Evolutionary conservation across 768 basidiomycete species (phyloP).

Genomic region (Botryobasidium botryosum): DNA sequence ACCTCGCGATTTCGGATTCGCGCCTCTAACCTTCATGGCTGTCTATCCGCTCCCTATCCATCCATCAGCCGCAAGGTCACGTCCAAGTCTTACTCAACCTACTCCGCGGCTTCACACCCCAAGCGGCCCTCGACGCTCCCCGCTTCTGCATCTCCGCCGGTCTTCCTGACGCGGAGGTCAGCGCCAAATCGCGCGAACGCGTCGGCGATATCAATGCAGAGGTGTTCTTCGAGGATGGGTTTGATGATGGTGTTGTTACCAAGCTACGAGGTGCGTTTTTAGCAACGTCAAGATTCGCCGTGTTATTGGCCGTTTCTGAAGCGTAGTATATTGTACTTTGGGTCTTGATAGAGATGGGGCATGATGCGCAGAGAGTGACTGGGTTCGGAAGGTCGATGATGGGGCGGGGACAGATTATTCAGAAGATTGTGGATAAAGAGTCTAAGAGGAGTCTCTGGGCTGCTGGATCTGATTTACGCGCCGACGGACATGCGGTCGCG

Average conservation of each 20-base stretch:
- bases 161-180: conserved; percentile 39
- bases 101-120: conserved; percentile 69
- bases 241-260: conserved; percentile 41
- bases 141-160: conserved; percentile 92
- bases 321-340: conserved; percentile 1
- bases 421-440: conserved; percentile 22
- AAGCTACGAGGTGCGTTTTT: conserved; percentile 59
- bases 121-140: conserved; percentile 85
- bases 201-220: conserved; percentile 65
- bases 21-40: not conserved
- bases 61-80: conserved; percentile 79
- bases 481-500: conserved; percentile 72
- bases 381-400: conserved; percentile 64
- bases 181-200: conserved; percentile 22
- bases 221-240: conserved; percentile 79
- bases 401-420: conserved; percentile 83
- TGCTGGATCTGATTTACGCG: conserved; percentile 79
- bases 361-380: conserved; percentile 46
- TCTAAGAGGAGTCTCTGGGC: conserved; percentile 62
- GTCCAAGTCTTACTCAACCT: conserved; percentile 87
- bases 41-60: too few species aligned
- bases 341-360: conserved; percentile 58
- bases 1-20: not conserved
- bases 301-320: not conserved
- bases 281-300: conserved; percentile 3